Evolutionary conservation across 2,329 filamentous ascomycete species (phyloP), one percentile per base, ranked within the genome.

Genomic region (Phialemoniopsis sp.): DNA sequence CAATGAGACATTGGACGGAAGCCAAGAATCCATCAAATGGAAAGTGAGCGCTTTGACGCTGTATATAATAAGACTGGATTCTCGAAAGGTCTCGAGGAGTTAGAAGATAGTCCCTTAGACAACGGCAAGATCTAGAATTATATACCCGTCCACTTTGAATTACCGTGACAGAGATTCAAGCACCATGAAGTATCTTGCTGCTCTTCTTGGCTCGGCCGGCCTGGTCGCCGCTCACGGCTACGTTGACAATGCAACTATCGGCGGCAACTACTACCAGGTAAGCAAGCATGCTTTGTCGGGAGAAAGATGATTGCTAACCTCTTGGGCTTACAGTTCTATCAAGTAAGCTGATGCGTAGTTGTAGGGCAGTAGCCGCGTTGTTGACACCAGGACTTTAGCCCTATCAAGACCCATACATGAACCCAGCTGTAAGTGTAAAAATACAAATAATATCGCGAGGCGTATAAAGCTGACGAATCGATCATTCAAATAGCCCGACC

Each of bases 171-270:
- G 10, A 6, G 21, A 10, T 26, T 26, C 10, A 6, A 10, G 21
- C 21, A 35, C 13, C 17, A 59, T 60, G 57, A 56, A 53, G 46
- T 45, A 50, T 29, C n/a, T 61, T 44, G 32, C 46, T 44, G 43
- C 56, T 48, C 15, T 61, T 38, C 39, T 58, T 41, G 48, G 54
- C 37, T 41, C 53, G 14, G 64, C 64, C 37, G 60, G 63, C 45
- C 49, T 66, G 40, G 68, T 65, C 37, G 62, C 67, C 19, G 70
- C 63, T 34, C 73, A 77, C 44, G 73, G 73, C 29, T 68, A 68
- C 43, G 64, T 76, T 37, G 61, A 66, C 41, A 64, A 59, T 33
- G 68, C 63, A 39, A 66, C 61, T 13, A 72, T 73, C 36, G 62
- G 57, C 5, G 63, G 65, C 3, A 50, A 56, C 19, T 55, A 55